phyloP scores from a whole-genome alignment of 148 eudicot species.

The Heliosperma pusillum region DNA sequence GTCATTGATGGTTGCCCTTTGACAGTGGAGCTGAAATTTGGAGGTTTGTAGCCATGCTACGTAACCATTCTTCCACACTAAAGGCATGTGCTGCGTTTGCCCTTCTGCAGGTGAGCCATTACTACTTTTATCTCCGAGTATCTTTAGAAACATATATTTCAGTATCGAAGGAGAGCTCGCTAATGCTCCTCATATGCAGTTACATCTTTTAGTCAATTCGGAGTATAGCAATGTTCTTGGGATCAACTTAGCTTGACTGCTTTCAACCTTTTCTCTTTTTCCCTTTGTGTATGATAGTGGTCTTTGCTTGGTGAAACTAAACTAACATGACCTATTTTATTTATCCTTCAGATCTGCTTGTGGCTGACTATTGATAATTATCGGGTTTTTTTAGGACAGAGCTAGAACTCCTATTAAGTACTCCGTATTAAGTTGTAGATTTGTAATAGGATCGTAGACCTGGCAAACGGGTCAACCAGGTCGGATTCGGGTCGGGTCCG shows the following conservation, averaged over 20 bases:
- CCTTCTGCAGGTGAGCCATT: conserved; percentile 65
- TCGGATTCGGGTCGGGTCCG: too few relatives aligned
- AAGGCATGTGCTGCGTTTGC: conserved; percentile 88
- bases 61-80: conserved; percentile 60
- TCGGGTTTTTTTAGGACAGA: background rate
- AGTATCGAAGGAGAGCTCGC: background rate
- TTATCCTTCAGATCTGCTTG: background rate
- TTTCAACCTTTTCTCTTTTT: too few relatives aligned
- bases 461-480: too few relatives aligned
- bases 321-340: background rate
- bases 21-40: conserved; percentile 89
- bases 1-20: conserved; percentile 16
- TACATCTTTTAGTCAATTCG: background rate
- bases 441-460: too few relatives aligned
- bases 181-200: background rate
- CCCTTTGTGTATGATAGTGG: background rate
- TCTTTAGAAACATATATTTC: conserved; percentile 9
- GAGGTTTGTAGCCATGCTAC: conserved; percentile 78
- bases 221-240: background rate
- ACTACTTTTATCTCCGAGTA: background rate
- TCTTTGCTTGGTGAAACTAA: background rate
- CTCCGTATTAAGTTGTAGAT: background rate
- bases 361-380: background rate
- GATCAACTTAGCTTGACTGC: background rate
- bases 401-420: background rate